Percentiles rank a stretch among this genome's conserved stretches.
Evolutionary conservation across 352 stramenopile species (phyloP).

Genomic region (Aphanomyces invadans): DNA sequence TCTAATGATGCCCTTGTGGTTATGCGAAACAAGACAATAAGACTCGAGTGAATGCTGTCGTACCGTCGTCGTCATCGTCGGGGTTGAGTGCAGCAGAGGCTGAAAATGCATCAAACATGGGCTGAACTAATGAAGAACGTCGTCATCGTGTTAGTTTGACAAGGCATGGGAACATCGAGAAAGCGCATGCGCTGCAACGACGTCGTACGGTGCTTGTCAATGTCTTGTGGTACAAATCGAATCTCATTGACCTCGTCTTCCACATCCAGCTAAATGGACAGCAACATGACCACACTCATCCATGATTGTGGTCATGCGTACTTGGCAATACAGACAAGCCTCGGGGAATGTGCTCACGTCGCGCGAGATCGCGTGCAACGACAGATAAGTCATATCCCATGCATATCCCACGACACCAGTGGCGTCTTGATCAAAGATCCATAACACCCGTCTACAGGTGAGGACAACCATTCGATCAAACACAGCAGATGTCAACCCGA

Average conservation of each 20-base stretch:
- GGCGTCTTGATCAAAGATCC: slow-evolving; percentile 37
- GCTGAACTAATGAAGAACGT: too few species aligned
- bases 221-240: slow-evolving; percentile 58
- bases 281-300: not conserved
- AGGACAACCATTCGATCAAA: not conserved
- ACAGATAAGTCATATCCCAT: slow-evolving; percentile 64
- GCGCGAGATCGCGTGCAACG: slow-evolving; percentile 69
- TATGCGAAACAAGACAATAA: not conserved
- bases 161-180: too few species aligned
- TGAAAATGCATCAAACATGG: slow-evolving; percentile 66
- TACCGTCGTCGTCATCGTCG: slow-evolving; percentile 47
- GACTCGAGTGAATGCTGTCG: too few species aligned
- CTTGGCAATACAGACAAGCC: slow-evolving; percentile 77
- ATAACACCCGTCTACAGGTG: slow-evolving; percentile 57
- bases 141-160: too few species aligned
- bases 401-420: slow-evolving; percentile 44
- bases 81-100: slow-evolving; percentile 80
- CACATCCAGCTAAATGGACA: slow-evolving; percentile 37
- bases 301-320: slow-evolving; percentile 13
- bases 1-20: slow-evolving; percentile 13
- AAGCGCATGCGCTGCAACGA: not conserved
- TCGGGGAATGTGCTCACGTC: slow-evolving; percentile 50
- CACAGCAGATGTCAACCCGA: too few species aligned
- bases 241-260: slow-evolving; percentile 59
- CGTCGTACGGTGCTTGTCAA: slow-evolving; percentile 46